Evolutionary conservation across 768 basidiomycete genomes (phyloP), one percentile per base, ranked within the genome.

Genomic region (Gyrodon lividus): DNA sequence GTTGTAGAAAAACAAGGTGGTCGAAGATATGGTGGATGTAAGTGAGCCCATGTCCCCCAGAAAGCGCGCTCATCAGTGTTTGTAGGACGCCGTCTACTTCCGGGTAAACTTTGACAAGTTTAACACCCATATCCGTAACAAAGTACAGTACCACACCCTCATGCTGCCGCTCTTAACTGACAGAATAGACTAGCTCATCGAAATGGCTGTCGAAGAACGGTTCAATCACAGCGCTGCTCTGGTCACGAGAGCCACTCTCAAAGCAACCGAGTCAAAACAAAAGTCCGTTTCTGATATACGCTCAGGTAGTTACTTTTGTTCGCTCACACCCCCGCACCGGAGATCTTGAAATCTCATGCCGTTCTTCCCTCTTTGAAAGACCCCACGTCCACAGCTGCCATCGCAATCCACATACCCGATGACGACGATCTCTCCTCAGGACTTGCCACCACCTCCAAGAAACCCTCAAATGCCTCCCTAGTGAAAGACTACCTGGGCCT

Each of bases 41-140:
- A 70, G 84, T 67, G 2, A 10, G 35, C 16, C 28, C n/a, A 28
- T 43, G 24, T 28, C 24, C 1, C 7, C 24, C 3, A 10, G 30
- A 23, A 26, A 8, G 0, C 2, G 14, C 17, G 28, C 39, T 31
- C 10, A 33, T 61, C 39, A 54, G 35, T 42, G 61, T 23, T 48
- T 5, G 6, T 51, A 93, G 86, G 82, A 89, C 16, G 74, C 74
- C 3, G 79, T 91, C 30, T 84, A 85, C 68, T 89, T 97, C 64
- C 82, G 90, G 43, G 80, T 98, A 43, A 98, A 98, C 72, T 89
- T 86, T 64, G 87, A 93, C 59, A 87, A 82, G 60, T 96, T 94
- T 69, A 84, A 88, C 58, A 75, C 92, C 28, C 85, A 91, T 59
- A 82, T 97, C 46, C 86, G 96, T 38, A 96, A 97, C 71, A 77